phyloP scores from a whole-genome alignment of 2,329 filamentous ascomycete species.

The Mariannaea sp. region DNA sequence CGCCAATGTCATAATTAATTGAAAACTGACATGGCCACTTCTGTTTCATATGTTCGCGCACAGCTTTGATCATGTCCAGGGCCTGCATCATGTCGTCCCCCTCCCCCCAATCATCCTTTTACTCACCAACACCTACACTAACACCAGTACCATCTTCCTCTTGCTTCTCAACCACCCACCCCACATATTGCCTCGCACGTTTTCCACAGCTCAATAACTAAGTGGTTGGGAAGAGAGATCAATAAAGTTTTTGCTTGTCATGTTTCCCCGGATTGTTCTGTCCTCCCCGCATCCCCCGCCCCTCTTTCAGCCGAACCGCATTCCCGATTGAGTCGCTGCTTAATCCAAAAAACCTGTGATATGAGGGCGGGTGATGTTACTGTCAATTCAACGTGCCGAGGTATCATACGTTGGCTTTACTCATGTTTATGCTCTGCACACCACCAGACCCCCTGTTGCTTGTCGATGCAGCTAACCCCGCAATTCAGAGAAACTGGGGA shows the following conservation, averaged over 20 bases:
- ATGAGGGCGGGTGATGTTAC: not conserved
- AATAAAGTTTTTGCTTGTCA: conserved; percentile 6
- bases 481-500: too few species aligned
- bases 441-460: not conserved
- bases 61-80: not conserved
- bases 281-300: not conserved
- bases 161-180: not conserved
- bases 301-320: conserved; percentile 8
- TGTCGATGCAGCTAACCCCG: too few species aligned
- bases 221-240: not conserved
- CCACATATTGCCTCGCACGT: too few species aligned
- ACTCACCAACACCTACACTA: not conserved
- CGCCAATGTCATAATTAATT: too few species aligned
- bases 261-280: conserved; percentile 20
- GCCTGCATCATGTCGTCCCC: not conserved
- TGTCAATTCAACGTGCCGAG: conserved; percentile 1
- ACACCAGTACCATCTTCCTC: not conserved
- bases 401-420: not conserved
- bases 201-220: conserved; percentile 5
- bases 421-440: not conserved
- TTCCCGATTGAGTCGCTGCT: conserved; percentile 11
- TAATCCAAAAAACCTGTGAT: not conserved
- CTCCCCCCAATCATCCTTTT: too few species aligned
- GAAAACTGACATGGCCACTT: too few species aligned
- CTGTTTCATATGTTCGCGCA: not conserved